These are phyloP conservation scores for Hymenoscyphus fructigenus DNA, from an alignment of 2,329 filamentous ascomycete genomes.

Conservation along the genomic window DNA sequence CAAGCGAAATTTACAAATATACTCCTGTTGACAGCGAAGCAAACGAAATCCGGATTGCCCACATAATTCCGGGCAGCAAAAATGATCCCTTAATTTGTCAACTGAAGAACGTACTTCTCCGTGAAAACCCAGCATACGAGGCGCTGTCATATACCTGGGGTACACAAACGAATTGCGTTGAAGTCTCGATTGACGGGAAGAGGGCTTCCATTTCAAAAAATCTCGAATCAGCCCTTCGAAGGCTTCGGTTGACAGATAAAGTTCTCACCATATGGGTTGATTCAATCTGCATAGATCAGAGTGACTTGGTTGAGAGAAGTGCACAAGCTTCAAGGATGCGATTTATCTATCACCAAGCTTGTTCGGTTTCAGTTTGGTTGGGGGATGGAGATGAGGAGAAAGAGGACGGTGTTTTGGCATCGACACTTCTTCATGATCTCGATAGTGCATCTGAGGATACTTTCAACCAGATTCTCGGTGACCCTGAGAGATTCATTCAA, in stretches of 20 bases:
- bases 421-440: slow-evolving; percentile 9
- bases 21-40: slow-evolving; percentile 1
- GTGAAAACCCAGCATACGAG: slow-evolving; percentile 8
- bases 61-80: slow-evolving; percentile 11
- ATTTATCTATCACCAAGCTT: slow-evolving; percentile 15
- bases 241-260: slow-evolving; percentile 6
- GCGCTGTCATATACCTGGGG: slow-evolving; percentile 21
- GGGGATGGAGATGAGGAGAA: slow-evolving; percentile 1
- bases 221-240: slow-evolving; percentile 15
- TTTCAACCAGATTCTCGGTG: not conserved
- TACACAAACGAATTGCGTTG: not conserved
- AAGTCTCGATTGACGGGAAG: slow-evolving; percentile 12
- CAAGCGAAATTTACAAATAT: slow-evolving; percentile 3
- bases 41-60: slow-evolving; percentile 14
- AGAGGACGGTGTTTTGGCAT: slow-evolving; percentile 8
- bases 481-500: not conserved
- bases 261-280: slow-evolving; percentile 19
- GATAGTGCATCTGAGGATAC: not conserved
- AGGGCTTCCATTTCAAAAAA: slow-evolving; percentile 4
- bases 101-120: not conserved
- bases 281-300: slow-evolving; percentile 22
- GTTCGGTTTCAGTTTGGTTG: slow-evolving; percentile 14
- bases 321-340: slow-evolving; percentile 17
- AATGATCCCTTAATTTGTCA: slow-evolving; percentile 8
- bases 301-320: slow-evolving; percentile 13